Evolutionary conservation across 306 rosid species (phyloP).

Genomic region (Prunus kanzakura): DNA sequence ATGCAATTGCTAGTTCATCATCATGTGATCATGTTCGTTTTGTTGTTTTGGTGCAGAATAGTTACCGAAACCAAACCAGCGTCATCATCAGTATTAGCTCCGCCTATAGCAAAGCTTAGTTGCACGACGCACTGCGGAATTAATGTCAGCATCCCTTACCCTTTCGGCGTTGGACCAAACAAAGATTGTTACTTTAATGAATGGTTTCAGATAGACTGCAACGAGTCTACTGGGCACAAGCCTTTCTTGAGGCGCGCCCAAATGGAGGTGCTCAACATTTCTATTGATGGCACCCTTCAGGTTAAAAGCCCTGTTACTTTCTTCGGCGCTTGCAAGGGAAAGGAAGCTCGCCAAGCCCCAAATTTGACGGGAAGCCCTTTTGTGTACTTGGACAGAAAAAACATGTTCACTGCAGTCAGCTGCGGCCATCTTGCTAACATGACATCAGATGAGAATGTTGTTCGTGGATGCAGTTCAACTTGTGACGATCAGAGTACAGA

Average conservation of each 20-base stretch:
- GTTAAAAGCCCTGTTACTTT: slow-evolving; percentile 19
- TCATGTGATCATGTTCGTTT: too few species aligned
- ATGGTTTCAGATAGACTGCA: slow-evolving; percentile 41
- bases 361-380: slow-evolving; percentile 7
- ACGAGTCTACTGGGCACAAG: not conserved
- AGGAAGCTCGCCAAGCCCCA: not conserved
- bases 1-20: too few species aligned
- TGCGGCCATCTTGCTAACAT: not conserved
- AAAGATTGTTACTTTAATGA: slow-evolving; percentile 17
- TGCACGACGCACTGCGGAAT: slow-evolving; percentile 29
- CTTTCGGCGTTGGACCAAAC: slow-evolving; percentile 34
- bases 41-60: too few species aligned
- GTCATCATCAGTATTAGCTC: not conserved
- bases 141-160: slow-evolving; percentile 16
- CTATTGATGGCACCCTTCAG: not conserved
- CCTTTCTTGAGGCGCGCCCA: slow-evolving; percentile 10
- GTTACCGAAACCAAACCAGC: not conserved
- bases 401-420: slow-evolving; percentile 9
- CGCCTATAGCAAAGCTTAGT: not conserved
- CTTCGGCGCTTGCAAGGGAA: not conserved
- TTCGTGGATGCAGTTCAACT: not conserved
- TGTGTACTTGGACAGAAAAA: not conserved
- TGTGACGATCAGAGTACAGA: too few species aligned
- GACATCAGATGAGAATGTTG: too few species aligned
- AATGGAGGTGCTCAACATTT: not conserved